These are phyloP conservation scores for Trichoderma virens DNA, from an alignment of 495 filamentous ascomycete genomes.

Conservation along the genomic window DNA sequence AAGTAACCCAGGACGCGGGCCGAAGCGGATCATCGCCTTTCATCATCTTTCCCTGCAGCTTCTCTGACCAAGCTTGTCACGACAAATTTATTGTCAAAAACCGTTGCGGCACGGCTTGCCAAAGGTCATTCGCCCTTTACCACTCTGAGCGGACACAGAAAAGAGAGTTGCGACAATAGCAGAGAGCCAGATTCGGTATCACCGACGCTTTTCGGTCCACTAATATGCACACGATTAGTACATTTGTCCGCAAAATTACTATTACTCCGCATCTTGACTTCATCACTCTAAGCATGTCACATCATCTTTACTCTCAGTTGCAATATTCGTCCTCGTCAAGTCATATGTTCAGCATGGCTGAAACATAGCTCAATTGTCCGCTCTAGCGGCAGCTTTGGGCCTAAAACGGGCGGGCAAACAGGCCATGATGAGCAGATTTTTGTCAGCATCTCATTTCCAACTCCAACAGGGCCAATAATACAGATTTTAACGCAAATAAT, in stretches of 20 bases:
- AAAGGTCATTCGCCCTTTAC: too few relatives aligned
- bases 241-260: too few relatives aligned
- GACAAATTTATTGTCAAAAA: too few relatives aligned
- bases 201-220: too few relatives aligned
- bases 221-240: too few relatives aligned
- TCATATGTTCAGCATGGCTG: not conserved
- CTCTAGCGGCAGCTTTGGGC: not conserved
- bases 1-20: constrained; percentile 20
- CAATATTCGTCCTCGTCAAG: not conserved
- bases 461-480: not conserved
- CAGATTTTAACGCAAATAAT: not conserved
- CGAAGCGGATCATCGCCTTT: not conserved
- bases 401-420: constrained; percentile 5
- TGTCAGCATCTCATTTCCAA: not conserved
- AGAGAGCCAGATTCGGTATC: too few relatives aligned
- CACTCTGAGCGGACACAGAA: too few relatives aligned
- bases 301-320: not conserved
- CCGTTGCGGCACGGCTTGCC: too few relatives aligned
- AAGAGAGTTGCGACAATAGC: too few relatives aligned
- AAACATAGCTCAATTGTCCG: not conserved
- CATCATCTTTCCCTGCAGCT: not conserved
- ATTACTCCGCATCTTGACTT: too few relatives aligned
- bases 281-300: too few relatives aligned
- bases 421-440: constrained; percentile 8
- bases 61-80: too few relatives aligned